These are phyloP conservation scores for Fusarium sp. DNA, from an alignment of 2,329 filamentous ascomycete genomes.

Conservation along the genomic window DNA sequence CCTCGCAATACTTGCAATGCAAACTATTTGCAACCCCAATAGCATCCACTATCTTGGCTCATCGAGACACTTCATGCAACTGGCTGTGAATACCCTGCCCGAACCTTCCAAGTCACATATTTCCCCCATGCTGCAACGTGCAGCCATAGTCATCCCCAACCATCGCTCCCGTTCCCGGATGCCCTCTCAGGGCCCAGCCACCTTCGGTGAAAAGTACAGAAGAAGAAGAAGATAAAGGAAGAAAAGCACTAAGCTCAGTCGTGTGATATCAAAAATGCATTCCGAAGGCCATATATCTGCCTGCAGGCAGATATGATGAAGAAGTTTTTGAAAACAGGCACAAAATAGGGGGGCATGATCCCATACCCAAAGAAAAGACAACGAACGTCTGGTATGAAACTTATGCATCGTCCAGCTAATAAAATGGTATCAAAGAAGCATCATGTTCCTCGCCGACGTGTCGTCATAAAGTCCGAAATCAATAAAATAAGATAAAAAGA, in stretches of 20 bases:
- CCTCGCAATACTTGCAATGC: slow-evolving; percentile 19
- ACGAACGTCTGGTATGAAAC: slow-evolving; percentile 46
- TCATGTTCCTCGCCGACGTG: slow-evolving; percentile 46
- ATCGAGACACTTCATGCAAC: slow-evolving; percentile 13
- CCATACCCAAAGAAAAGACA: slow-evolving; percentile 35
- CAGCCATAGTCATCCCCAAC: neutral
- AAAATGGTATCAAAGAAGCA: slow-evolving; percentile 50
- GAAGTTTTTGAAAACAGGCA: slow-evolving; percentile 36
- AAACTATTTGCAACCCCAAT: slow-evolving; percentile 9
- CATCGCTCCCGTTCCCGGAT: slow-evolving; percentile 24
- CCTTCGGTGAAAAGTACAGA: slow-evolving; percentile 40
- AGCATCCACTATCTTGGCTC: slow-evolving; percentile 7
- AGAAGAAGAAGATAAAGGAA: slow-evolving; percentile 36
- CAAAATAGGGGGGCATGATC: slow-evolving; percentile 25
- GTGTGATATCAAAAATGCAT: slow-evolving; percentile 43
- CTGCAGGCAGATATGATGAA: slow-evolving; percentile 27
- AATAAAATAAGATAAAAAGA: slow-evolving; percentile 15
- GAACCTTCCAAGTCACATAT: slow-evolving; percentile 27
- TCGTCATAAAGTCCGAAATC: slow-evolving; percentile 43
- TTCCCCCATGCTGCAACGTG: slow-evolving; percentile 9
- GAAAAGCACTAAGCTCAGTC: slow-evolving; percentile 44
- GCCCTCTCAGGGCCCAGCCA: slow-evolving; percentile 33
- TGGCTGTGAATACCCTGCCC: slow-evolving; percentile 7
- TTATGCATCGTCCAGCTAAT: slow-evolving; percentile 48
- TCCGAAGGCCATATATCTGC: slow-evolving; percentile 26